Percentiles rank a stretch among this genome's conserved stretches.
Evolutionary conservation across 345 rosid genomes (phyloP).

Genomic region (Geranium brycei): DNA sequence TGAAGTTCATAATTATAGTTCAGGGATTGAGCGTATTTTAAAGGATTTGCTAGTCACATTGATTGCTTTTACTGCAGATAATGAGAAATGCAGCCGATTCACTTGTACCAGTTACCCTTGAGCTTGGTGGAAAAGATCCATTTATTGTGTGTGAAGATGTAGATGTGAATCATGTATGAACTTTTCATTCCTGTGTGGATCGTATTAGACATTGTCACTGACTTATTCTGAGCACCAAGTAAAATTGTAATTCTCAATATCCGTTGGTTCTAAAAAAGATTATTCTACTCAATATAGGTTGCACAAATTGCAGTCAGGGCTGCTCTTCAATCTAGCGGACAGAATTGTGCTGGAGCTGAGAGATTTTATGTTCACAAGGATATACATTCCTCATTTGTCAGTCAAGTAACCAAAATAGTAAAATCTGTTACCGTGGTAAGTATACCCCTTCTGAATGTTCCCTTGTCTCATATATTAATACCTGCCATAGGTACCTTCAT

Average conservation of each 20-base stretch:
- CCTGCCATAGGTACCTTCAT: neutral
- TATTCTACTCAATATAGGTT: constrained; percentile 38
- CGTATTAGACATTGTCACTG: constrained; percentile 2
- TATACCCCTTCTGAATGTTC: constrained; percentile 7
- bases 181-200: constrained; percentile 3
- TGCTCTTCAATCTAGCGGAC: constrained; percentile 90
- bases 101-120: constrained; percentile 78
- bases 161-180: constrained; percentile 65
- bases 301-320: constrained; percentile 95
- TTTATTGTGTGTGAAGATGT: constrained; percentile 86
- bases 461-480: neutral
- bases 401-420: constrained; percentile 61
- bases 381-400: constrained; percentile 62
- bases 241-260: constrained; percentile 4
- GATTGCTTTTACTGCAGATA: constrained; percentile 44
- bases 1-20: neutral
- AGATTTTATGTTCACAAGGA: constrained; percentile 87
- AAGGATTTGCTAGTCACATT: neutral
- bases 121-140: constrained; percentile 98
- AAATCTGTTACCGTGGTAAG: constrained; percentile 92
- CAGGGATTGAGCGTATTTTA: neutral
- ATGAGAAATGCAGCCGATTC: constrained; percentile 80
- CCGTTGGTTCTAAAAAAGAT: constrained; percentile 8
- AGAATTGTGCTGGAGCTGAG: constrained; percentile 99
- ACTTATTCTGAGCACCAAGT: constrained; percentile 2